Conservation (phyloP, 164 flowering plant species). For the Saururus chinensis region DNA sequence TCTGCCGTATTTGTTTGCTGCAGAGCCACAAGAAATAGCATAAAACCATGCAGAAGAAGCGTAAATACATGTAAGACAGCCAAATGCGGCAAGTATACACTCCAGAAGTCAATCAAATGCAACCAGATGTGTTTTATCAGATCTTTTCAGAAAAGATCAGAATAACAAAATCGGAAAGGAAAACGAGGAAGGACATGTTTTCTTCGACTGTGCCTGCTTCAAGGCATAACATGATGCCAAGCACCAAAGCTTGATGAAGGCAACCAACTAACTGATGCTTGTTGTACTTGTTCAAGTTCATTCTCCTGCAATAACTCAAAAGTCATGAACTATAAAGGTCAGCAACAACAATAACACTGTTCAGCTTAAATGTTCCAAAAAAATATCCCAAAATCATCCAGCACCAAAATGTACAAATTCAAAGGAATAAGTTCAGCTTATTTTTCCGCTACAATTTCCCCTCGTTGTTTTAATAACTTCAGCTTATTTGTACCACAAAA, state of each 20-base stretch:
- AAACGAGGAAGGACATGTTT: not conserved
- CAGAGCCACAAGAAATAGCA: conserved; percentile 2
- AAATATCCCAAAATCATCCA: too few relatives aligned
- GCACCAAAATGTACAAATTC: too few relatives aligned
- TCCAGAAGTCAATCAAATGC: not conserved
- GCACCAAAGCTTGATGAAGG: not conserved
- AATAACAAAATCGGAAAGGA: not conserved
- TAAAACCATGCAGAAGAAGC: too few relatives aligned
- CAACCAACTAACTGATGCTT: conserved; percentile 26
- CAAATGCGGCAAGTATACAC: not conserved
- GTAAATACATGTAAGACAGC: too few relatives aligned
- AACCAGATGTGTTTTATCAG: not conserved
- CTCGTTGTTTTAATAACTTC: too few relatives aligned
- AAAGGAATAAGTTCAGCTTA: too few relatives aligned
- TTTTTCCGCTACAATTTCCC: too few relatives aligned
- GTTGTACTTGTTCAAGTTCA: conserved; percentile 67
- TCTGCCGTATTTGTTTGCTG: conserved; percentile 96
- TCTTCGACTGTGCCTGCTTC: not conserved
- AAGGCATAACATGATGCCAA: not conserved
- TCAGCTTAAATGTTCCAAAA: too few relatives aligned
- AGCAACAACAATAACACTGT: not conserved
- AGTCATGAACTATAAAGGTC: too few relatives aligned
- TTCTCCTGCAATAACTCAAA: conserved; percentile 38
- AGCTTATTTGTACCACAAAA: too few relatives aligned
- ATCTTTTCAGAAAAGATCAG: not conserved